Conservation (phyloP, 2,329 filamentous ascomycete genomes). For the Fusarium sp. region DNA sequence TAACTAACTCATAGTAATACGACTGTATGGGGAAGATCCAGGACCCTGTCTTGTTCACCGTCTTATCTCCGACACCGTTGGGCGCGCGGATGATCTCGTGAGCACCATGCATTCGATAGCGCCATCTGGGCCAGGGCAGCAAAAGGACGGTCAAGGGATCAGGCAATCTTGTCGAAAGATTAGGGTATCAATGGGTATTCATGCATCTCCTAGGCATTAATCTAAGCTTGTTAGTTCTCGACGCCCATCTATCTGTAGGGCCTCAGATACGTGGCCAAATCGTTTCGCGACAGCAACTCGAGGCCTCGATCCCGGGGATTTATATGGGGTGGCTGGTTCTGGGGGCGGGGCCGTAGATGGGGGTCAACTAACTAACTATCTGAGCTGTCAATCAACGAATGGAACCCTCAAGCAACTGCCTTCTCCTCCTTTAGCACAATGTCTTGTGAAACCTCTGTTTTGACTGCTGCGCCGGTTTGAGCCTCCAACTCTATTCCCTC, state of each 20-base stretch:
- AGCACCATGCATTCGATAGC: slow-evolving; percentile 35
- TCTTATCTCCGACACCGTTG: slow-evolving; percentile 49
- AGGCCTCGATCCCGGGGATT: slow-evolving; percentile 24
- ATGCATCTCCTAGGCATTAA: slow-evolving; percentile 24
- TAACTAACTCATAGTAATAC: not conserved
- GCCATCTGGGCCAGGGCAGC: slow-evolving; percentile 25
- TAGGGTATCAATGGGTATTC: slow-evolving; percentile 37
- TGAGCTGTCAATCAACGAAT: slow-evolving; percentile 12
- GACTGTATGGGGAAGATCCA: slow-evolving; percentile 6
- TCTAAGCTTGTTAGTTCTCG: slow-evolving; percentile 10
- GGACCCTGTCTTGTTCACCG: slow-evolving; percentile 24
- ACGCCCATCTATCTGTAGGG: slow-evolving; percentile 14
- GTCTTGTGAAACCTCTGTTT: slow-evolving; percentile 39
- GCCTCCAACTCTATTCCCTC: slow-evolving; percentile 45
- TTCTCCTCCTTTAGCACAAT: slow-evolving; percentile 47
- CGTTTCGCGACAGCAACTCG: slow-evolving; percentile 25
- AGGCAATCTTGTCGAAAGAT: slow-evolving; percentile 8
- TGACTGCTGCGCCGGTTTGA: slow-evolving; percentile 37
- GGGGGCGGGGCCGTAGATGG: slow-evolving; percentile 38
- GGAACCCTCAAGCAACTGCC: slow-evolving; percentile 24
- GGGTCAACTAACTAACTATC: slow-evolving; percentile 16
- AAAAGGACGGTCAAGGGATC: slow-evolving; percentile 3
- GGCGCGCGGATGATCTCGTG: slow-evolving; percentile 41
- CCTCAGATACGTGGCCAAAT: slow-evolving; percentile 40
- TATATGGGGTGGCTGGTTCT: slow-evolving; percentile 38